Base-by-base conservation (phyloP, 495 filamentous ascomycete genomes). In the Corynascus novoguineensis region DNA sequence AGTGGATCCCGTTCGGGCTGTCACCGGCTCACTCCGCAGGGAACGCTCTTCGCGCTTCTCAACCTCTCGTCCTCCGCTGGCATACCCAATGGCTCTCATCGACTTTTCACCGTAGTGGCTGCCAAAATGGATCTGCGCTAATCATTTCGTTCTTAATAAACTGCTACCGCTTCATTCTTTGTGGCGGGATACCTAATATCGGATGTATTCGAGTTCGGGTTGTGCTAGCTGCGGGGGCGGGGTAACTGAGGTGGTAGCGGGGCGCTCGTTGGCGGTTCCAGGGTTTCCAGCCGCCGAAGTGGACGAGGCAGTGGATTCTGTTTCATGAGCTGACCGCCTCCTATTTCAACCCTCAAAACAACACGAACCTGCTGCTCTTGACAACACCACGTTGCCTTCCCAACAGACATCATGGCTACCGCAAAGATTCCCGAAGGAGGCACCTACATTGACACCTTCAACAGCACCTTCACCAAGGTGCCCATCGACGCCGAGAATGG, bases 401-500 rank as follows among this genome's bases (percentile, higher is more conserved):
- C 38, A 44, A 19, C 40, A 41, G 41, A 61, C 46, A 71, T 7
- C 60, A 77, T 77, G 73, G 68, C 73, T 49, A 57, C 69, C 28
- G 66, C 64, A 11, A 54, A 59, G 19, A 69, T 78, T 61, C 86
- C 86, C 49, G 70, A 81, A 12, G 87, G 83, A 58, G 81, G 80
- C 50, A 95, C 92, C 59, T 90, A 87, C 79, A 85, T 97, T 73
- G 82, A 93, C 64, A 88, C 84, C 60, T 75, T 91, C 66, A 88
- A 90, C 76, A 77, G 76, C 60, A 90, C 86, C 63, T 98, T 97
- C 73, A 78, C 78, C 53, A 82, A 89, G 52, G 93, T 96, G 25
- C 85, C 88, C 11, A 70, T 96, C 59, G 81, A 88, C 60, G 75
- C 78, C 54, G 77, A 72, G 56, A 85, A 90, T 53, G 83, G 83